Percentiles rank a stretch among this genome's conserved stretches.
These are phyloP conservation scores for Carex scoparia DNA, from an alignment of 176 grass and related monocot species.

Conservation along the genomic window DNA sequence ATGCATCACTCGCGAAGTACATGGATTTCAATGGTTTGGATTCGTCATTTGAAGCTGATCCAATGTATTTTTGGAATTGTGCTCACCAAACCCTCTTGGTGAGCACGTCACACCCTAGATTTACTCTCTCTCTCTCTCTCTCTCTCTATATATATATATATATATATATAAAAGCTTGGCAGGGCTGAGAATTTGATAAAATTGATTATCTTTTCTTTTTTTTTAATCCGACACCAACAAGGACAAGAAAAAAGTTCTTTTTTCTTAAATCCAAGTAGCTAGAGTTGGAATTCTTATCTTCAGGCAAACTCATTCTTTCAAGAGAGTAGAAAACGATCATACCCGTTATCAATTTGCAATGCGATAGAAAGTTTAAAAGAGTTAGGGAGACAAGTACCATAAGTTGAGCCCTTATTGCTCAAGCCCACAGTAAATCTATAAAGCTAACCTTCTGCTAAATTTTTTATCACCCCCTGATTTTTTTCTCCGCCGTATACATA, in stretches of 20 bases:
- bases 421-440: background rate
- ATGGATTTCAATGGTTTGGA: too few relatives aligned
- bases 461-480: background rate
- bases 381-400: background rate
- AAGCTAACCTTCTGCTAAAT: background rate
- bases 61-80: too few relatives aligned
- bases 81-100: too few relatives aligned
- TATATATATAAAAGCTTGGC: too few relatives aligned
- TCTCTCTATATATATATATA: too few relatives aligned
- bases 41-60: too few relatives aligned
- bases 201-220: background rate
- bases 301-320: background rate
- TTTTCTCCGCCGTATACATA: background rate
- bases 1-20: too few relatives aligned
- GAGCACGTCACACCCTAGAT: too few relatives aligned
- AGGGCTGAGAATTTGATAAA: background rate
- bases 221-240: background rate
- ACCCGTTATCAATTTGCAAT: background rate
- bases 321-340: background rate
- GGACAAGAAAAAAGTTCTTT: too few relatives aligned
- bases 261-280: too few relatives aligned
- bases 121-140: too few relatives aligned
- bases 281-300: background rate
- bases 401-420: background rate
- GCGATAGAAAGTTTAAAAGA: background rate